Base-by-base conservation (phyloP, 306 rosid genomes). In the Alnus rubra region DNA sequence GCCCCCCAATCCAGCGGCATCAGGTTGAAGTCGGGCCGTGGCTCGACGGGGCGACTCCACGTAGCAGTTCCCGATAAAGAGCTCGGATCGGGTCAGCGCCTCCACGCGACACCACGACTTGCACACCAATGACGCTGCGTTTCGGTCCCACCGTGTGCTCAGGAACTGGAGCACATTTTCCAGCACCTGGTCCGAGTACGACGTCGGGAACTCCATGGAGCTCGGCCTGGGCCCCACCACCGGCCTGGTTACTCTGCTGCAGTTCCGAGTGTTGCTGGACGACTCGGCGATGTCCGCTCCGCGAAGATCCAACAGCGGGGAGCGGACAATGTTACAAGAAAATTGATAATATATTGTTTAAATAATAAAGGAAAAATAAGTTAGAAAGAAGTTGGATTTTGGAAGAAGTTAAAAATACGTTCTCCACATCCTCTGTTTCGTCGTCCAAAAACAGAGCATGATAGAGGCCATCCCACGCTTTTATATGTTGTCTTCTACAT, bases 151-250 rank as follows among this genome's bases (percentile, higher is more conserved):
- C 44, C 97, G 88, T 8, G 89, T 85, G 58, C 89, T 82, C 33
- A 93, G 93, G 79, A 93, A 93, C 88, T 90, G 92, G 62, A 93
- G 95, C n/a, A 93, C 98, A 93, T 88, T 93, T 35, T 93, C 98
- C 2, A 93, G 91, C 12, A 90, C 93, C 55, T 93, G 94, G 90
- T 90, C 98, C 60, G 88, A 87, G 75, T 81, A 82, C 0, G 90
- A 87, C 0, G 83, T 51, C 64, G 81, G 93, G 15, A 79, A 59
- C 75, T 79, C 85, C 47, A 76, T 63, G 35, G 76, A 54, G 4
- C 54, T 58, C 42, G 84, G 67, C 30, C 88, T 86, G 48, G 88
- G 65, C 16, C 64, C 75, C 39, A 55, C 37, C 55, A 78, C 70
- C 8, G 82, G 65, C 45, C 84, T 86, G 15, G 82, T 56, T 0